Evolutionary conservation across 2,329 filamentous ascomycete species (phyloP), one percentile per base, ranked within the genome.

Genomic region (Ceratocystis diversiconidia): DNA sequence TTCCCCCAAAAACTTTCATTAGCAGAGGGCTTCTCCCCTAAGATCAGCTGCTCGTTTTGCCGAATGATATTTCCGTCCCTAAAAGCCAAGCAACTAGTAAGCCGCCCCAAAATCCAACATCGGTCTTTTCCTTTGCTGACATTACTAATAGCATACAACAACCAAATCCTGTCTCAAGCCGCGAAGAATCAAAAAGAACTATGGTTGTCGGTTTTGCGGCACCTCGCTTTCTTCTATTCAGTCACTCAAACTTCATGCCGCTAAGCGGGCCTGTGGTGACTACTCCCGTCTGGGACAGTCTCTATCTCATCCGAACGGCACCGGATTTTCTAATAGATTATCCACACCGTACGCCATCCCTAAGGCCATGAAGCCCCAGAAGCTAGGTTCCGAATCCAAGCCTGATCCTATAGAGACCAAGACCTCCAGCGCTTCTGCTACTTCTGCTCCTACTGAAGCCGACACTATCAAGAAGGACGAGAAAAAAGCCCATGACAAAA

Each of bases 251-350:
- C 81, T 81, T 71, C 81, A 83, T 67, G 67, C 71, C 0, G 72
- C 74, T 46, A 76, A 76, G 64, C 70, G 72, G 2, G 76, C 81
- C 2, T 84, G 81, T 68, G 79, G 80, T n/a, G 69, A 72, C 2
- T 76, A 77, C 66, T 68, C 69, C 17, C 30, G 44, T 15, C 25
- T 68, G 44, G 62, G 66, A 6, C 64, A 66, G 59, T 64, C 19
- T 8, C 5, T 3, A 4, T 12, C 36, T 1, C 10, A 57, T 12
- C 63, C 66, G 1, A 67, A 67, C 12, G 63, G 66, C 2, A 3
- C 19, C n/a, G 22, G 28, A 1, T 19, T 59, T 48, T 3, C 46
- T 3, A 22, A 17, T 12, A 15, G 17, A 19, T 30, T 63, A 8
- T n/a, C 43, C 1, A 62, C 41, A 12, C 63, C 63, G 6, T 30